Conservation (phyloP, 495 filamentous ascomycete genomes). For the Podospora fimiseda region DNA sequence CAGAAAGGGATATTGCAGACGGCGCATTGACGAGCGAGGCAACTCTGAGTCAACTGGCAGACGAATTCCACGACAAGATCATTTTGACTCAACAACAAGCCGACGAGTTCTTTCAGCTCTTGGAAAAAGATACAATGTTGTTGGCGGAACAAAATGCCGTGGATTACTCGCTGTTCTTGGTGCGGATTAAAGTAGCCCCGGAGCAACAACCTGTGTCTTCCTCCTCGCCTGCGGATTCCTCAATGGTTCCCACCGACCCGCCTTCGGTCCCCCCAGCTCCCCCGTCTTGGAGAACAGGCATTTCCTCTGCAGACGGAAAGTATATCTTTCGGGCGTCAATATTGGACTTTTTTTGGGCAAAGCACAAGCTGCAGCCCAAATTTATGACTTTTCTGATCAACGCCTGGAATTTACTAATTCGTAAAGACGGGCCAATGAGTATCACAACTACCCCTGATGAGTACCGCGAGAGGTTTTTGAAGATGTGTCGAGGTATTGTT, state of each 20-base stretch:
- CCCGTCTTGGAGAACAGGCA: slow-evolving; percentile 50
- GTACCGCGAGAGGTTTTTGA: slow-evolving; percentile 58
- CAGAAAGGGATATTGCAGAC: slow-evolving; percentile 59
- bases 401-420: slow-evolving; percentile 52
- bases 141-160: slow-evolving; percentile 55
- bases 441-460: slow-evolving; percentile 62
- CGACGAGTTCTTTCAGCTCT: slow-evolving; percentile 39
- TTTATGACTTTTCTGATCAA: slow-evolving; percentile 56
- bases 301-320: slow-evolving; percentile 52
- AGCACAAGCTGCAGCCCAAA: slow-evolving; percentile 56
- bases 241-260: slow-evolving; percentile 21
- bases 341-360: slow-evolving; percentile 68
- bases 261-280: slow-evolving; percentile 28
- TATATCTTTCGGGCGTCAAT: slow-evolving; percentile 57
- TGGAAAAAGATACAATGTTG: slow-evolving; percentile 55
- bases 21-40: slow-evolving; percentile 51
- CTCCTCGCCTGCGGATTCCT: slow-evolving; percentile 10
- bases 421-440: slow-evolving; percentile 56
- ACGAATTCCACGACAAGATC: slow-evolving; percentile 61
- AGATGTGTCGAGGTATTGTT: slow-evolving; percentile 52
- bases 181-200: slow-evolving; percentile 40
- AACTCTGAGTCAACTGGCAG: slow-evolving; percentile 52
- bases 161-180: slow-evolving; percentile 64
- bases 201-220: slow-evolving; percentile 18
- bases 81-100: slow-evolving; percentile 44